These are phyloP conservation scores for Ophiostoma ips DNA, from an alignment of 2,329 filamentous ascomycete genomes.

Conservation along the genomic window DNA sequence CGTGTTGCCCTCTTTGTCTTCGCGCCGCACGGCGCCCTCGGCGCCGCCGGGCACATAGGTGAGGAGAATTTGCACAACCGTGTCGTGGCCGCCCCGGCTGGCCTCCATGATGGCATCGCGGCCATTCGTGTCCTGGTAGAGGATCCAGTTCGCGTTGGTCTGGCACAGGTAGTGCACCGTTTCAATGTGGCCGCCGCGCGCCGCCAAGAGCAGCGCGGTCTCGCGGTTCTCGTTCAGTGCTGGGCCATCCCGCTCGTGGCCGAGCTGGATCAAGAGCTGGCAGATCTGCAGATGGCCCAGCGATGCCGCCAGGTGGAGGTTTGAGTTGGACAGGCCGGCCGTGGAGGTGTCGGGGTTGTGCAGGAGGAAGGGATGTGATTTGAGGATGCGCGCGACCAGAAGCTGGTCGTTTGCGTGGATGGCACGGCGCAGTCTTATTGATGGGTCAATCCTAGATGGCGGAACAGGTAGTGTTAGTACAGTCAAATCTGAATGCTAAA, in stretches of 20 bases:
- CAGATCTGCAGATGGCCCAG: conserved; percentile 58
- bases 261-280: conserved; percentile 54
- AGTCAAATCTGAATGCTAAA: background rate
- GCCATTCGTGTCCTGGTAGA: conserved; percentile 51
- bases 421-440: conserved; percentile 65
- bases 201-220: conserved; percentile 70
- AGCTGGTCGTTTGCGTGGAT: conserved; percentile 60
- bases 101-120: conserved; percentile 61
- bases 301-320: conserved; percentile 65
- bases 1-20: conserved; percentile 67
- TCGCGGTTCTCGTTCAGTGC: conserved; percentile 68
- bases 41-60: conserved; percentile 45
- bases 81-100: conserved; percentile 45
- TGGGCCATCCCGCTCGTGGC: conserved; percentile 57
- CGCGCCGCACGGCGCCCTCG: conserved; percentile 36
- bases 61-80: conserved; percentile 48
- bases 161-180: conserved; percentile 59
- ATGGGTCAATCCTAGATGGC: conserved; percentile 54
- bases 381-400: conserved; percentile 65
- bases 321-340: conserved; percentile 61
- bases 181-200: conserved; percentile 53
- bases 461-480: background rate
- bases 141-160: conserved; percentile 46
- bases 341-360: conserved; percentile 66
- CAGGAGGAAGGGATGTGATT: conserved; percentile 54